Evolutionary conservation across 2,329 filamentous ascomycete species (phyloP), one percentile per base, ranked within the genome.

Genomic region (Juglanconis oblonga): DNA sequence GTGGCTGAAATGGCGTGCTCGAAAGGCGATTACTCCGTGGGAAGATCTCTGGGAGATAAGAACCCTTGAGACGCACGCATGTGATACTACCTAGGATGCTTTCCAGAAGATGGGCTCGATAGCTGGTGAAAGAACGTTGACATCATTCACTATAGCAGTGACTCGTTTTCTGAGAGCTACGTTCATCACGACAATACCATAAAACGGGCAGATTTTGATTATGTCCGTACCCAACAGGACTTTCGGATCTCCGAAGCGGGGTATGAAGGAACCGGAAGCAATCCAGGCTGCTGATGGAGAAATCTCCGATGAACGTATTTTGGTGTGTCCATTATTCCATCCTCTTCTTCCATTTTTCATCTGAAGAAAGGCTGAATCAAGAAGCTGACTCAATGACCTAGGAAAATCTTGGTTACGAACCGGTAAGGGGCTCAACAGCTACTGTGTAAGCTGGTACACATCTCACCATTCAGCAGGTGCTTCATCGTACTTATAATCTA

Each of bases 401-500:
- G 76, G 75, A 77, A 70, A 76, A 76, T n/a, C 73, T 83, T 68
- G 81, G 81, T 52, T 83, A 83, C 63, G 82, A 83, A 68, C 80
- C 81, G 67, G 80, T 83, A 74, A 63, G 76, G 68, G 24, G 29
- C 49, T 42, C 63, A 66, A 62, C 67, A 59, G 58, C 14, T 36
- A 14, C 38, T 17, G 61, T 24, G 52, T 33, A 36, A 58, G 44
- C 52, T 59, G 31, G 31, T 24, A 24, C 17, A 14, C 42, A 53
- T 33, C 40, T 51, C 1, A 47, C 7, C 42, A 61, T 44, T 52
- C 49, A 32, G 9, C 61, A 84, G 82, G 79, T 83, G 54, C 73
- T 86, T 44, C 81, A 84, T 69, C 75, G 83, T 62, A 83, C 80
- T 42, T 85, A 84, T 66, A 80, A 80, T 36, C 72, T 83, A 14